Percentiles rank a stretch among this genome's conserved stretches.
phyloP scores from a whole-genome alignment of 2,329 filamentous ascomycete species.

The Nigrospora sphaerica region DNA sequence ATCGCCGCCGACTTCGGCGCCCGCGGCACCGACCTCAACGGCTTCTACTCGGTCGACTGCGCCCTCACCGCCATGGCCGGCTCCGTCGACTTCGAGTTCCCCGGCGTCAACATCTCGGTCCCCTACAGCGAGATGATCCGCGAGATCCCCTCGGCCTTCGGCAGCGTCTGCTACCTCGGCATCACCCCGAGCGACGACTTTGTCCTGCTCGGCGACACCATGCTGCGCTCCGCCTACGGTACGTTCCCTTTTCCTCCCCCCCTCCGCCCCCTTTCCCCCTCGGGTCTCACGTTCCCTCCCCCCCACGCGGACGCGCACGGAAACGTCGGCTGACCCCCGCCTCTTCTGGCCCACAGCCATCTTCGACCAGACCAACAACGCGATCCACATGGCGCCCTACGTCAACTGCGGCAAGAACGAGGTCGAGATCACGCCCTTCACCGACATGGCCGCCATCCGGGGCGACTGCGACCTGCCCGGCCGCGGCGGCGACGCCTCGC shows the following conservation, averaged over 20 bases:
- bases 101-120: constrained; percentile 38
- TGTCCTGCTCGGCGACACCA: constrained; percentile 50
- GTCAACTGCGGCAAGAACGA: constrained; percentile 40
- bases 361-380: constrained; percentile 42
- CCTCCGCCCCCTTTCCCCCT: too few species aligned
- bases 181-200: constrained; percentile 39
- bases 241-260: constrained; percentile 9
- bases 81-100: constrained; percentile 41
- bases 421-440: constrained; percentile 26
- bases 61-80: constrained; percentile 29
- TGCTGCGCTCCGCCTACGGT: constrained; percentile 49
- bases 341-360: constrained; percentile 29
- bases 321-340: too few species aligned
- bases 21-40: constrained; percentile 25
- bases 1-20: constrained; percentile 45
- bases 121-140: constrained; percentile 43
- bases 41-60: constrained; percentile 42
- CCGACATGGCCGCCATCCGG: constrained; percentile 15
- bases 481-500: background rate
- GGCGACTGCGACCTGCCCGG: constrained; percentile 14
- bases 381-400: constrained; percentile 43
- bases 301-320: background rate
- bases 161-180: constrained; percentile 38
- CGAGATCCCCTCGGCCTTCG: constrained; percentile 17
- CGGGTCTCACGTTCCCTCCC: too few species aligned